A percentile compares a stretch with the other conserved stretches of the same genome.
Conservation (phyloP, 257 asterid species). For the Rubia yunnanensis region DNA sequence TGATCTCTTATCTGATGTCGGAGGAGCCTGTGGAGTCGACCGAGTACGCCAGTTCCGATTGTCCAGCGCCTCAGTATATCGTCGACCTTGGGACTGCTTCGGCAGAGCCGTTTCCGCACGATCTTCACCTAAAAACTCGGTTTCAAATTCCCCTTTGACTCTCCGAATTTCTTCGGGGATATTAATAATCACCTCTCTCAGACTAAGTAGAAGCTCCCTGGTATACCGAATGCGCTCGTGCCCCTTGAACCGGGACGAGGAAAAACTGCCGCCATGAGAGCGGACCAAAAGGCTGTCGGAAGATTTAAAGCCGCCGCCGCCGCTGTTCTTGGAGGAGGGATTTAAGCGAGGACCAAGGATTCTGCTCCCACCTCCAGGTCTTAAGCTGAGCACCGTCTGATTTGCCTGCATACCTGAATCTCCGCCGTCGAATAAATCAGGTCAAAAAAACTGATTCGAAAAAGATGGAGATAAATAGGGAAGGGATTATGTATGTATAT, state of each 20-base stretch:
- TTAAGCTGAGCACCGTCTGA: constrained; percentile 40
- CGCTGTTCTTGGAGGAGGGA: constrained; percentile 14
- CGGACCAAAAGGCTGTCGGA: constrained; percentile 29
- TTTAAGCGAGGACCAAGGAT: constrained; percentile 35
- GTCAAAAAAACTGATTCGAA: constrained; percentile 8
- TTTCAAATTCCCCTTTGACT: constrained; percentile 74
- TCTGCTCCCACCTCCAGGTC: constrained; percentile 51
- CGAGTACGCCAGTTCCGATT: constrained; percentile 52
- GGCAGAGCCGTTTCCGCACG: constrained; percentile 47
- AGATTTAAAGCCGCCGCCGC: constrained; percentile 8
- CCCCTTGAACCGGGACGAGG: constrained; percentile 52
- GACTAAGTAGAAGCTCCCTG: constrained; percentile 65
- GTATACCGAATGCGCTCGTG: constrained; percentile 58
- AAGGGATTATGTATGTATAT: not conserved
- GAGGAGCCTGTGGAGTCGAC: constrained; percentile 33
- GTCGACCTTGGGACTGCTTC: constrained; percentile 37
- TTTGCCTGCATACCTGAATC: constrained; percentile 44
- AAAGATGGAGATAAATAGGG: constrained; percentile 6
- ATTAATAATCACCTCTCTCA: constrained; percentile 61
- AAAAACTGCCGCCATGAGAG: constrained; percentile 26
- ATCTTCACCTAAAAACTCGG: constrained; percentile 68
- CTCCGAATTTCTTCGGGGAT: constrained; percentile 58
- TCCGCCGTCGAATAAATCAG: constrained; percentile 22
- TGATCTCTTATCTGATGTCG: constrained; percentile 33
- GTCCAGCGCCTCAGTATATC: constrained; percentile 58